Evolutionary conservation across 768 basidiomycete species (phyloP), one percentile per base, ranked within the genome.

Genomic region (Russula sp.): DNA sequence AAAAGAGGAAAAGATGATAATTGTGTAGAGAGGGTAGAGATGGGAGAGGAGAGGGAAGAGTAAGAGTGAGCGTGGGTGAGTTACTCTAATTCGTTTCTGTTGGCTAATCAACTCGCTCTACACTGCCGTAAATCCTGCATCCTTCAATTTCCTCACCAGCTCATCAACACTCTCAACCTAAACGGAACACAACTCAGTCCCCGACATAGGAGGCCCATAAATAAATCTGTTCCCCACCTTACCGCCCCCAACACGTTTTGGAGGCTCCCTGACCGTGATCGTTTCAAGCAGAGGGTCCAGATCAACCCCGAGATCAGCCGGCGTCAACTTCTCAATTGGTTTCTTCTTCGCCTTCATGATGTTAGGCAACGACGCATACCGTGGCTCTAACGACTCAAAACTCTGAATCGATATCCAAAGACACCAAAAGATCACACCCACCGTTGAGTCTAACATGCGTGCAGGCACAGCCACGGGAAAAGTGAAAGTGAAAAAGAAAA

Each of bases 271-370:
- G 28, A 98, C 90, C 69, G 90, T 92, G 72, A 98, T 71, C 0
- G 87, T 92, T 78, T 97, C 91, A 30, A 98, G 77, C 36, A 84
- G 81, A 18, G 94, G 93, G 0, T 85, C 82, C 59, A 92, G 82
- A 77, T 98, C 93, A 26, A 98, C 79, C 8, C 86, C 86, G 26
- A 98, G 85, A 69, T 94, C 93, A 26, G 80, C 79, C 1, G 93
- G 80, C 18, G 83, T 84, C 57, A 97, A 71, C 72, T 91, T 94
- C 76, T 95, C 88, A 49, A 98, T 76, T 16, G 90, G 88, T 79
- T 99, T 99, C 83, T 98, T 99, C 83, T 98, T 98, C n/a, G 97
- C 97, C 76, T 96, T 95, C 92, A 96, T 96, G 76, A 96, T 96
- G 70, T 93, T 94, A 4, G 94, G 93, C 64, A 99, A 75, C n/a